Evolutionary conservation across 23 red algal species (phyloP), one percentile per base, ranked within the genome.

Genomic region (Gracilaria caudata): DNA sequence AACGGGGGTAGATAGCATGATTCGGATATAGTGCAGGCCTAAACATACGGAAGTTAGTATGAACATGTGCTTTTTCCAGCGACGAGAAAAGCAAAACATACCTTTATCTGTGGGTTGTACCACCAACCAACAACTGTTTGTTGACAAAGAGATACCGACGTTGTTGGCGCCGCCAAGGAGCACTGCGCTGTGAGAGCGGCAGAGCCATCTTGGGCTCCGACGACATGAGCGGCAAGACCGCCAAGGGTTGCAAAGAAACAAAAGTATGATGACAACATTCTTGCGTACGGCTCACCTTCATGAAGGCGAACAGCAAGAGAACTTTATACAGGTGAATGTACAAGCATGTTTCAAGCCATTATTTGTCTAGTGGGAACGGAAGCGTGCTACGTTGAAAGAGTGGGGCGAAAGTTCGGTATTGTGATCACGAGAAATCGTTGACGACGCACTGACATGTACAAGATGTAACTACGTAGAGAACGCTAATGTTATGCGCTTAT

Each of bases 1-100:
- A 75, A 75, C 8, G 70, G 70, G 29, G 70, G 40, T 21, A 14
- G 6, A 28, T 75, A 40, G 40, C 70, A 75, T 47, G 70, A 46
- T 24, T 75, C 43, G 3, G n/a, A 75, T 49, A 30, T 49, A 9
- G 43, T 16, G 47, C 70, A 75, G 28, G 23, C 1, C 70, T 75
- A 21, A 8, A 21, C 20, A 11, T 65, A 53, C 13, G 5, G 19
- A 1, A 5, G 70, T 75, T 38, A 75, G 70, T 29, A 47, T 0
- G 70, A 49, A 47, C 25, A 29, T 47, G 3, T 26, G 40, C 24
- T 3, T 38, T 26, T 7, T 1, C 47, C 35, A 30, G 28, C 29
- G 70, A 11, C 4, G 7, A 23, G 20, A 46, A 49, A 36, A 49
- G 70, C 21, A 9, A 34, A 46, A 47, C 70, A 26, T 47, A 75